Base-by-base conservation (phyloP, 2,329 filamentous ascomycete genomes). In the Fusarium denticulatum region DNA sequence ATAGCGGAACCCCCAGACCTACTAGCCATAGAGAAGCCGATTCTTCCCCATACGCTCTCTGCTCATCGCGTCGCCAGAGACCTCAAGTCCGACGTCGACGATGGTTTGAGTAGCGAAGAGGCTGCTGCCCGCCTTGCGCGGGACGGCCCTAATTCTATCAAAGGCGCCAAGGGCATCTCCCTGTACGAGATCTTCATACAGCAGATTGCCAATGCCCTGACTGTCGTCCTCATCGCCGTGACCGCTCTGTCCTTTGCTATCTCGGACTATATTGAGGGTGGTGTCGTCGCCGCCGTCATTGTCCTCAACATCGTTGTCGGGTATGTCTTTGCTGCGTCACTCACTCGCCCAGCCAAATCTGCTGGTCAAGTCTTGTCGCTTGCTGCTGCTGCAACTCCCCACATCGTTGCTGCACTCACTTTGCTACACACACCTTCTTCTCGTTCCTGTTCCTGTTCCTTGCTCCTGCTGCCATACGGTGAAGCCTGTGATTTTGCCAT, bases 131-230 rank as follows among this genome's bases (percentile, higher is more conserved):
- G 92, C 81, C 87, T 94, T 79, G 83, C 83, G 81, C 86, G 87
- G 80, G 85, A 93, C 88, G 92, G 92, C 76, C 87, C 88, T 76
- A 94, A 94, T 85, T 88, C 88, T 80, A 89, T 94, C 85, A 89
- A 92, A 83, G 89, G 90, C 83, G 89, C 91, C 85, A 90, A 91
- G 83, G 90, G 91, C 82, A 83, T 92, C 84, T 93, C 92, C 82
- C 79, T 92, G 82, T 93, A 91, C 89, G 89, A 92, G 84, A 93
- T 94, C 84, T 88, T 94, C 84, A 82, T 94, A 83, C 92, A 91
- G 80, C 92, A 94, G 85, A 88, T 94, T 76, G 93, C 92, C 74
- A 94, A 94, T 84, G 93, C 91, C 84, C 85, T 94, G 83, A 94
- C 92, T 73, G 86, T 92, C 80, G 91, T 93, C 71, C 90, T 95